Evolutionary conservation across 1,284 basidiomycete genomes (phyloP).

Genomic region (Moesziomyces sp.): DNA sequence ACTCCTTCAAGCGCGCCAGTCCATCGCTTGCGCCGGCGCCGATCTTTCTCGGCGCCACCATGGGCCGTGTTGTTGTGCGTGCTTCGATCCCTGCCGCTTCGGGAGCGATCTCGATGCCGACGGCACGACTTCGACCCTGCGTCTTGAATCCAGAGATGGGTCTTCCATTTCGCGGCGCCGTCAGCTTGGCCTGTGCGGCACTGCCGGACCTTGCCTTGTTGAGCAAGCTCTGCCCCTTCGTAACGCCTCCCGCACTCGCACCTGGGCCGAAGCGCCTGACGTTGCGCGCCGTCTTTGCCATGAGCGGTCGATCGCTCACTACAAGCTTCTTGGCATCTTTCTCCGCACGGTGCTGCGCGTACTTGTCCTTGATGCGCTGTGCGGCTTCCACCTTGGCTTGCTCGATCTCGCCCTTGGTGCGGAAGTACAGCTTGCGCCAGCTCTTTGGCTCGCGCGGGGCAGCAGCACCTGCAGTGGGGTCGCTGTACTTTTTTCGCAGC

Average conservation of each 20-base stretch:
- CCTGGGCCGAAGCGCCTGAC: constrained; percentile 14
- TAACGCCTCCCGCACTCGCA: constrained; percentile 8
- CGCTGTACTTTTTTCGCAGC: constrained; percentile 44
- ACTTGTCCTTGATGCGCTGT: constrained; percentile 56
- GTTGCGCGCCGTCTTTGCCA: constrained; percentile 15
- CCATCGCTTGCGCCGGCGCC: constrained; percentile 26
- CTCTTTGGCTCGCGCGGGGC: constrained; percentile 25
- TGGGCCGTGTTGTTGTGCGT: constrained; percentile 20
- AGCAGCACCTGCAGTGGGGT: not conserved
- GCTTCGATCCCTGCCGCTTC: constrained; percentile 13
- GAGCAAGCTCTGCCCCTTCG: constrained; percentile 49
- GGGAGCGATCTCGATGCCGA: constrained; percentile 26
- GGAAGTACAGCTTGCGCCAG: constrained; percentile 54
- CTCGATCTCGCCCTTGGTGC: constrained; percentile 51
- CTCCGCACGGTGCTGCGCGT: constrained; percentile 54
- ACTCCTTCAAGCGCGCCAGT: constrained; percentile 19
- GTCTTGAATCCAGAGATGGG: constrained; percentile 5
- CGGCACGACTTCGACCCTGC: constrained; percentile 28
- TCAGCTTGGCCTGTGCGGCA: constrained; percentile 36
- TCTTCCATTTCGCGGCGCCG: constrained; percentile 13
- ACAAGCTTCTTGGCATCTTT: constrained; percentile 57
- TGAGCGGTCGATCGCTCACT: constrained; percentile 43
- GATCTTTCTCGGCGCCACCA: constrained; percentile 41
- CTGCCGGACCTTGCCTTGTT: constrained; percentile 38
- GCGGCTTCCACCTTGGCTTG: constrained; percentile 50